Evolutionary conservation across 1,284 basidiomycete species (phyloP).

Genomic region (Cystobasidium pallidum): DNA sequence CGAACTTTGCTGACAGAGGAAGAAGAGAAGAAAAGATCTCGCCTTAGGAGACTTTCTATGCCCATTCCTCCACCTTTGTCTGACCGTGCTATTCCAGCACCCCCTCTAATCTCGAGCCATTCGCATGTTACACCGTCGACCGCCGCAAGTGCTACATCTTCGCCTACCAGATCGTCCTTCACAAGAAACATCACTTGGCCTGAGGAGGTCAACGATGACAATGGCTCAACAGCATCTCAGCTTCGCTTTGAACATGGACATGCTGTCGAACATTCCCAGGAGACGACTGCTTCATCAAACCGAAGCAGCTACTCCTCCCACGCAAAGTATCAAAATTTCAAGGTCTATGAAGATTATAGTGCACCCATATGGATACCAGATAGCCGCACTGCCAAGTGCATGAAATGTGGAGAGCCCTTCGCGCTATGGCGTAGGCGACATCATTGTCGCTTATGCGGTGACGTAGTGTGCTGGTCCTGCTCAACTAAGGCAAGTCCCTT

Average conservation of each 20-base stretch:
- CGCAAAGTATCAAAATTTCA: conserved; percentile 11
- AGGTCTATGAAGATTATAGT: conserved; percentile 76
- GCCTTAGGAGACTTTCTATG: conserved; percentile 73
- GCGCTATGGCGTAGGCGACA: conserved; percentile 80
- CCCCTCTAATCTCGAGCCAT: neutral
- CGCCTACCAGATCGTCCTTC: neutral
- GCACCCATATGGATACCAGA: conserved; percentile 93
- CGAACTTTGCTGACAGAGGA: conserved; percentile 56
- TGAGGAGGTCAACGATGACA: neutral
- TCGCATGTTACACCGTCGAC: neutral
- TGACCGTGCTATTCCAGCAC: neutral
- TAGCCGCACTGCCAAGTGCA: conserved; percentile 74
- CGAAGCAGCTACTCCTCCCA: conserved; percentile 24
- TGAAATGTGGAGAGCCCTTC: conserved; percentile 77
- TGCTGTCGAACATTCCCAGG: neutral
- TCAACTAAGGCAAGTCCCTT: conserved; percentile 66
- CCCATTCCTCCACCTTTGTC: conserved; percentile 64
- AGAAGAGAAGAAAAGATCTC: conserved; percentile 61
- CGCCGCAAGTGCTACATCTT: conserved; percentile 4
- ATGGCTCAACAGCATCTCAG: neutral
- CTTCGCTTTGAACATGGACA: neutral
- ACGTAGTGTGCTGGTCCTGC: conserved; percentile 80
- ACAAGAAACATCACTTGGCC: neutral
- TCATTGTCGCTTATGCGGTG: conserved; percentile 85
- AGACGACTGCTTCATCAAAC: neutral